phyloP scores from a whole-genome alignment of 768 basidiomycete genomes.

The Tricholoma saponaceum region DNA sequence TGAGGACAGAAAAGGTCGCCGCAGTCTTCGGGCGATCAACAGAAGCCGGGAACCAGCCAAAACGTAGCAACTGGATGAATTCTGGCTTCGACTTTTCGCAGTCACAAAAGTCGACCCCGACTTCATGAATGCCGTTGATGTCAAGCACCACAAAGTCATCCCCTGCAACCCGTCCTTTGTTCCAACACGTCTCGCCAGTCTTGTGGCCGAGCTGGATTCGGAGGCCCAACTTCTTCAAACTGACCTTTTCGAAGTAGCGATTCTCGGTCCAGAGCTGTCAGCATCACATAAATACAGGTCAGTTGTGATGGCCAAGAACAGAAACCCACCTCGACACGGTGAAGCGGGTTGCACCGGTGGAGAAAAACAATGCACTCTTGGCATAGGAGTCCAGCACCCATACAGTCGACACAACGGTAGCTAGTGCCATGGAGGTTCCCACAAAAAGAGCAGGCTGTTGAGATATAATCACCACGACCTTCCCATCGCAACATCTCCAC shows the following conservation, averaged over 20 bases:
- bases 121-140: slow-evolving; percentile 20
- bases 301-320: not conserved
- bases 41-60: slow-evolving; percentile 15
- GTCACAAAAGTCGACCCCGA: slow-evolving; percentile 20
- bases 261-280: not conserved
- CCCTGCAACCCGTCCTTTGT: slow-evolving; percentile 19
- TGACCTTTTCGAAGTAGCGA: not conserved
- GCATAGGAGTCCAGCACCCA: slow-evolving; percentile 3
- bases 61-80: slow-evolving; percentile 16
- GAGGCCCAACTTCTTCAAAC: slow-evolving; percentile 2
- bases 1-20: slow-evolving; percentile 16
- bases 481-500: slow-evolving; percentile 3
- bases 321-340: slow-evolving; percentile 3
- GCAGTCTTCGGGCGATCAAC: slow-evolving; percentile 15
- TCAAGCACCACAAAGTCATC: slow-evolving; percentile 18
- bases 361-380: not conserved
- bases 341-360: slow-evolving; percentile 1
- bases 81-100: slow-evolving; percentile 11
- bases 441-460: not conserved
- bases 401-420: slow-evolving; percentile 1
- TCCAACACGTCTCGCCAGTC: slow-evolving; percentile 11
- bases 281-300: not conserved
- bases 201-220: slow-evolving; percentile 3
- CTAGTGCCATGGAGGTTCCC: not conserved
- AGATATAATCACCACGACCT: slow-evolving; percentile 2